Conservation (phyloP, 2,329 filamentous ascomycete genomes). For the Penicillium sp. region DNA sequence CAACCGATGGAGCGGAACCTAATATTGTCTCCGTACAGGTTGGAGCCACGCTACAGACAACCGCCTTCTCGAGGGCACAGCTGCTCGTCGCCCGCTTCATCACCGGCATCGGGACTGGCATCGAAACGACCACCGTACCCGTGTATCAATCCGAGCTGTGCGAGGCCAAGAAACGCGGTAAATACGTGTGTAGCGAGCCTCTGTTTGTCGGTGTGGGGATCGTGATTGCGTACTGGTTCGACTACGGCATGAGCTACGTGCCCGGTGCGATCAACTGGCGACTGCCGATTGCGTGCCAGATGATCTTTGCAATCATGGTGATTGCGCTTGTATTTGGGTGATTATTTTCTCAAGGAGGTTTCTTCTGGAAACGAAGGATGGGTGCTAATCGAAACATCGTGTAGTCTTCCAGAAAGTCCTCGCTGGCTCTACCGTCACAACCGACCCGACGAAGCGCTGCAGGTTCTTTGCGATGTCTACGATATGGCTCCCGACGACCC, state of each 20-base stretch:
- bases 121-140: conserved; percentile 39
- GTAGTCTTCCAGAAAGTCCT: conserved; percentile 40
- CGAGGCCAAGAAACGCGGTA: conserved; percentile 44
- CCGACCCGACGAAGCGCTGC: conserved; percentile 30
- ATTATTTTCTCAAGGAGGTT: conserved; percentile 11
- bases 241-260: conserved; percentile 38
- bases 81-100: conserved; percentile 48
- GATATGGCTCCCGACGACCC: conserved; percentile 22
- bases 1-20: too few relatives aligned
- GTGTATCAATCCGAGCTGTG: conserved; percentile 49
- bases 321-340: conserved; percentile 37
- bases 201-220: conserved; percentile 42
- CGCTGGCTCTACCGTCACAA: conserved; percentile 48
- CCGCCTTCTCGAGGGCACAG: conserved; percentile 31
- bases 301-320: conserved; percentile 44
- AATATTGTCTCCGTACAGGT: conserved; percentile 14
- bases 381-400: neutral
- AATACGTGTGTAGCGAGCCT: conserved; percentile 44
- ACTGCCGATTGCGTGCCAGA: conserved; percentile 48
- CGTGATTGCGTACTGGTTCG: conserved; percentile 34
- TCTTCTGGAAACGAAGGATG: neutral
- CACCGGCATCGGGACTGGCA: conserved; percentile 52
- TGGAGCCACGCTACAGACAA: conserved; percentile 39
- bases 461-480: conserved; percentile 30
- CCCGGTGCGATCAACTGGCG: conserved; percentile 48